phyloP scores from a whole-genome alignment of 2,329 filamentous ascomycete species.

The Trichoderma sp. region DNA sequence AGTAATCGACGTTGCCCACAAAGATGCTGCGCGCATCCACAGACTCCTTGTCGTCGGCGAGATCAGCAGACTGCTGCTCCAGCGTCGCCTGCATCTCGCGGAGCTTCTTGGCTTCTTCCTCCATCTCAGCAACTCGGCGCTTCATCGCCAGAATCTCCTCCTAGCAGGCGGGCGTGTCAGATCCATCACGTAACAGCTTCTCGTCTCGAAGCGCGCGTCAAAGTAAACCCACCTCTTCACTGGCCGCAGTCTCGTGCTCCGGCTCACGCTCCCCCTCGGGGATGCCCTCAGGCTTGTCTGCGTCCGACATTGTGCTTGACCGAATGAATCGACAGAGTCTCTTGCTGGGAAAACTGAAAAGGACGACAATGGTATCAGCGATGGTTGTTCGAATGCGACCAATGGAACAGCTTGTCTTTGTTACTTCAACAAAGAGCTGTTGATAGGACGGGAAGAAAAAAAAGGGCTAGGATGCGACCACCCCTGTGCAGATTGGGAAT shows the following conservation, averaged over 20 bases:
- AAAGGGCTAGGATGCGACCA: conserved; percentile 8
- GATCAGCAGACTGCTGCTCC: conserved; percentile 78
- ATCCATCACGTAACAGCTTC: conserved; percentile 22
- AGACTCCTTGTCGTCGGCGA: conserved; percentile 91
- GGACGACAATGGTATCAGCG: neutral
- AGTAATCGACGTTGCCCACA: conserved; percentile 98
- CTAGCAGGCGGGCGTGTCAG: conserved; percentile 42
- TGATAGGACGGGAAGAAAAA: neutral
- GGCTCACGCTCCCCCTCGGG: conserved; percentile 32
- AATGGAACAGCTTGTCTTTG: neutral
- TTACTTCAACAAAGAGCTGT: neutral
- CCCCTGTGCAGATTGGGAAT: conserved; percentile 14
- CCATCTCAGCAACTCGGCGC: conserved; percentile 82
- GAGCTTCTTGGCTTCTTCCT: conserved; percentile 81
- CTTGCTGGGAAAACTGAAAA: conserved; percentile 15
- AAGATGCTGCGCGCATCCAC: conserved; percentile 95
- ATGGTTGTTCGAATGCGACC: neutral
- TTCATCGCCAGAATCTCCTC: conserved; percentile 89
- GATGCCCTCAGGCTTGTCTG: conserved; percentile 33
- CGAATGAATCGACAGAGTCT: conserved; percentile 21
- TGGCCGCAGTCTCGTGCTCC: conserved; percentile 32
- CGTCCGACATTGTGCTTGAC: conserved; percentile 34
- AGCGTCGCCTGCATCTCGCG: conserved; percentile 83
- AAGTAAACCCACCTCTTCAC: conserved; percentile 37
- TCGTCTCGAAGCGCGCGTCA: conserved; percentile 21